Percentiles rank a stretch among this genome's conserved stretches.
Conservation (phyloP, 2,329 filamentous ascomycete species). For the Colletotrichum lindemuthianum region DNA sequence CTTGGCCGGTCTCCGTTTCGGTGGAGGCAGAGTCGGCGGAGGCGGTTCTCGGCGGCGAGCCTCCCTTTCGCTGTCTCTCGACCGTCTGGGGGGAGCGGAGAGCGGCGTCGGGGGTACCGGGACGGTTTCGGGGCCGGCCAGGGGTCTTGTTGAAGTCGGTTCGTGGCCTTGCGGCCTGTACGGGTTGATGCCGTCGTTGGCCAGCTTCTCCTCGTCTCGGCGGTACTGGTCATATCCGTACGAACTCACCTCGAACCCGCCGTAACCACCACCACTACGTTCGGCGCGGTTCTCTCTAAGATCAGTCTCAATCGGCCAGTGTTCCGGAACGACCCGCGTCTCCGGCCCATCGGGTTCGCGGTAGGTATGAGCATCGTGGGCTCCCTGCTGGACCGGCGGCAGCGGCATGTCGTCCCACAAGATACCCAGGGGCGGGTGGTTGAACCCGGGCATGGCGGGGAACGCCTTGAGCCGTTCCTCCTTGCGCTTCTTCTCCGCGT, state of each 20-base stretch:
- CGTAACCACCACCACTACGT: neutral
- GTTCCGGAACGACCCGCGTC: neutral
- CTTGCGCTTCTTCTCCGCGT: too few species aligned
- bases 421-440: conserved; percentile 12
- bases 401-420: neutral
- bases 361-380: neutral
- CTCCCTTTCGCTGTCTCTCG: too few species aligned
- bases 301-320: neutral
- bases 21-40: too few species aligned
- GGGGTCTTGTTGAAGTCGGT: neutral
- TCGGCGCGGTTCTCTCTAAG: neutral
- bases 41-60: too few species aligned
- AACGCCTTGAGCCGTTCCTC: neutral
- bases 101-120: neutral
- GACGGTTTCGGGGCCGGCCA: neutral
- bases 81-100: too few species aligned
- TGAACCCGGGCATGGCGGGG: conserved; percentile 7
- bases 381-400: neutral
- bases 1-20: too few species aligned
- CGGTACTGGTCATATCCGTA: neutral
- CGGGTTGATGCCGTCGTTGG: conserved; percentile 1
- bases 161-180: conserved; percentile 3
- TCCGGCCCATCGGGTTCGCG: neutral
- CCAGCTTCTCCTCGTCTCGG: neutral
- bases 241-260: neutral